Evolutionary conservation across 768 basidiomycete genomes (phyloP).

Genomic region (Boletus subcaerulescens): DNA sequence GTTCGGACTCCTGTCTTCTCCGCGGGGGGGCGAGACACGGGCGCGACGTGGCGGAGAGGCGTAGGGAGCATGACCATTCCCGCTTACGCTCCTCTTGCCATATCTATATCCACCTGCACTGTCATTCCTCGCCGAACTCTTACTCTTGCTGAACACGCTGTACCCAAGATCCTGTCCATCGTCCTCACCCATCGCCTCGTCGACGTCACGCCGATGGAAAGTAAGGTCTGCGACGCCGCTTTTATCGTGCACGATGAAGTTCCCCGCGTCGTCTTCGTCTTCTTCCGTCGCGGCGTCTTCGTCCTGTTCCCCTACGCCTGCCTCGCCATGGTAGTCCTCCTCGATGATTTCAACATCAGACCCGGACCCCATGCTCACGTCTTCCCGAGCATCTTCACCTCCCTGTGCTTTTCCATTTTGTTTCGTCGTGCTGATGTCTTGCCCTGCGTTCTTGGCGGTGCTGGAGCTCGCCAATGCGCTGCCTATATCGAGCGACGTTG

Average conservation of each 20-base stretch:
- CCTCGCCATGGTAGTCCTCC: conserved; percentile 1
- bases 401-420: conserved; percentile 8
- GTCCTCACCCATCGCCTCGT: conserved; percentile 11
- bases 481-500: not conserved
- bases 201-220: conserved; percentile 2
- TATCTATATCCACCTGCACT: not conserved
- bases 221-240: conserved; percentile 19
- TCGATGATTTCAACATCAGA: conserved; percentile 18
- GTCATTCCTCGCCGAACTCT: not conserved
- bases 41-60: conserved; percentile 8
- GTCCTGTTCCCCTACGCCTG: not conserved
- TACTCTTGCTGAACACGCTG: conserved; percentile 19
- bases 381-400: conserved; percentile 9
- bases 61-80: not conserved
- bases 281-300: conserved; percentile 5
- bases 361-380: conserved; percentile 19
- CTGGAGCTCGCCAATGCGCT: not conserved
- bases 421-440: not conserved
- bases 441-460: not conserved
- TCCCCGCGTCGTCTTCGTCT: conserved; percentile 9
- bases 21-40: conserved; percentile 9
- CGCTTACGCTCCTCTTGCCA: not conserved
- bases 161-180: conserved; percentile 12
- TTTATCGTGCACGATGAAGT: conserved; percentile 23
- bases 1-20: conserved; percentile 11